Evolutionary conservation across 305 asterid species (phyloP).

Genomic region (Plantago coronopus): DNA sequence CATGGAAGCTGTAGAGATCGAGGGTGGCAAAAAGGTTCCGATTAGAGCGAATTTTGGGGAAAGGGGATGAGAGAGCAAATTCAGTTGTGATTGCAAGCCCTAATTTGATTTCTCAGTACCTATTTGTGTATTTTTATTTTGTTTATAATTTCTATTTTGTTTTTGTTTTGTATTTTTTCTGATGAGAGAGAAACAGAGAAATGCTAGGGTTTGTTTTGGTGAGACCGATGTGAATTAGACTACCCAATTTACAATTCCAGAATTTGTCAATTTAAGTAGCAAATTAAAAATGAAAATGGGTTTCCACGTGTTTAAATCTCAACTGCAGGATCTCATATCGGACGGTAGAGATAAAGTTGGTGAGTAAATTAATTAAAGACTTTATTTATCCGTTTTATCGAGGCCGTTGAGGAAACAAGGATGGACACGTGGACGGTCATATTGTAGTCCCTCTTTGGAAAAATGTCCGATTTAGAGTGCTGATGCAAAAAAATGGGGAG

Average conservation of each 20-base stretch:
- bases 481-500: not conserved
- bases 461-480: not conserved
- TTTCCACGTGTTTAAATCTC: constrained; percentile 19
- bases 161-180: constrained; percentile 11
- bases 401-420: not conserved
- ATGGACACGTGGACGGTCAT: not conserved
- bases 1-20: constrained; percentile 46
- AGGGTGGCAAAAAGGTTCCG: constrained; percentile 27
- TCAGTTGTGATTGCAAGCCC: constrained; percentile 69
- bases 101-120: constrained; percentile 45
- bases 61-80: constrained; percentile 23
- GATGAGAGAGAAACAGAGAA: constrained; percentile 30
- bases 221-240: constrained; percentile 13
- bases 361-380: not conserved
- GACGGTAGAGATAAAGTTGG: constrained; percentile 29
- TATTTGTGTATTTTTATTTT: constrained; percentile 10
- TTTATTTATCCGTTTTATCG: not conserved
- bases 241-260: constrained; percentile 14
- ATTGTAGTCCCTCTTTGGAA: not conserved
- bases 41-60: constrained; percentile 37
- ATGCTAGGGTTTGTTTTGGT: constrained; percentile 47
- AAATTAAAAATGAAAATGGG: constrained; percentile 11
- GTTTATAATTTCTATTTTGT: constrained; percentile 25
- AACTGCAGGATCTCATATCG: constrained; percentile 7
- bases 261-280: constrained; percentile 25